Conservation (phyloP, 495 filamentous ascomycete species). For the Rhypophila decipiens region DNA sequence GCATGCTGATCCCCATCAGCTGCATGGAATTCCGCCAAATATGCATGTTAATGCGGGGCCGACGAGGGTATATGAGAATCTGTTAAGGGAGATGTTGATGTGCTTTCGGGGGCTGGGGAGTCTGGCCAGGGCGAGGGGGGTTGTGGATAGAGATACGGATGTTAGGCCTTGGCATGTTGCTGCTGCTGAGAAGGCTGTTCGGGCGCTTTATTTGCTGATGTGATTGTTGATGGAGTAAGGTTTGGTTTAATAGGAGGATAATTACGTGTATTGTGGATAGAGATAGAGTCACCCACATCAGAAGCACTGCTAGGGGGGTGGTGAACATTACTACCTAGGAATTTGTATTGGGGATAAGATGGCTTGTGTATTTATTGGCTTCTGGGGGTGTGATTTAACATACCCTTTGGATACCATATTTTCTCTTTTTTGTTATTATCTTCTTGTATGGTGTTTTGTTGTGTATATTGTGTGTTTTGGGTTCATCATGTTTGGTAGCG, state of each 20-base stretch:
- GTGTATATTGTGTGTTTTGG: slow-evolving; percentile 1
- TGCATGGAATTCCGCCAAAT: too few species aligned
- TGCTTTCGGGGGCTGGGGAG: slow-evolving; percentile 71
- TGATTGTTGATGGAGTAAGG: too few species aligned
- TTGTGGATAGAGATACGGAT: slow-evolving; percentile 54
- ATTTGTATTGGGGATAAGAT: too few species aligned
- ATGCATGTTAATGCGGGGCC: too few species aligned
- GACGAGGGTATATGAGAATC: slow-evolving; percentile 49
- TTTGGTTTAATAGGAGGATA: too few species aligned
- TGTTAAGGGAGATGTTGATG: slow-evolving; percentile 65
- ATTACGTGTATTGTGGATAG: too few species aligned
- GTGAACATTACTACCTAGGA: too few species aligned
- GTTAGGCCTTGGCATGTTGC: slow-evolving; percentile 82
- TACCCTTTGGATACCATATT: background rate
- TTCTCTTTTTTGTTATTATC: background rate
- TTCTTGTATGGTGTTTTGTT: background rate
- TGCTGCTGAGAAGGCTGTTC: slow-evolving; percentile 62
- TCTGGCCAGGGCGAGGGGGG: slow-evolving; percentile 63
- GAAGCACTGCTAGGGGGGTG: too few species aligned
- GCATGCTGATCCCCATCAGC: slow-evolving; percentile 43
- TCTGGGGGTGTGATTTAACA: background rate
- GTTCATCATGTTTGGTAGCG: too few species aligned
- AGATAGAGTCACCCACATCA: too few species aligned
- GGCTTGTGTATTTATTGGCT: too few species aligned
- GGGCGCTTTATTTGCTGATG: slow-evolving; percentile 52